Percentiles rank a stretch among this genome's conserved stretches.
phyloP scores from a whole-genome alignment of 2,329 filamentous ascomycete genomes.

The Fusarium torulosum region DNA sequence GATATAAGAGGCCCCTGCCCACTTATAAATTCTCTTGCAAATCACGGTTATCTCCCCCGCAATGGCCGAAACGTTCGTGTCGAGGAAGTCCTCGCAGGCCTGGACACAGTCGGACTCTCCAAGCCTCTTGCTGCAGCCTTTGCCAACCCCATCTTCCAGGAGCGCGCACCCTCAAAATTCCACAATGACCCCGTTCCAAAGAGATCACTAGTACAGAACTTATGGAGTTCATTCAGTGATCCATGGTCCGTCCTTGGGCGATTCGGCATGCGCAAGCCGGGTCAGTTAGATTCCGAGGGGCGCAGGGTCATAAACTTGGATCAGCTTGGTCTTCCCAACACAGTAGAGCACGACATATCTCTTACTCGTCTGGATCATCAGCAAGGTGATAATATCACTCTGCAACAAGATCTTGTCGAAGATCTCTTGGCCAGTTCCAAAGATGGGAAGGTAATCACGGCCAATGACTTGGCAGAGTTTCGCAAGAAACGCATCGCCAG shows the following conservation, averaged over 20 bases:
- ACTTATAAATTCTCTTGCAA: conserved; percentile 44
- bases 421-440: conserved; percentile 40
- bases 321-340: conserved; percentile 36
- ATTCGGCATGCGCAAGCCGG: conserved; percentile 43
- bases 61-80: conserved; percentile 38
- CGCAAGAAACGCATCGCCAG: conserved; percentile 36
- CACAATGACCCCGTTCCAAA: conserved; percentile 11
- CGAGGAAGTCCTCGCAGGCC: conserved; percentile 33
- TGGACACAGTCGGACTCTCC: conserved; percentile 39
- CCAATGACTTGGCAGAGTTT: conserved; percentile 38
- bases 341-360: conserved; percentile 44
- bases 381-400: conserved; percentile 39
- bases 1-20: conserved; percentile 44
- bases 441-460: conserved; percentile 37
- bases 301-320: conserved; percentile 39
- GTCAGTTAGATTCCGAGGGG: conserved; percentile 36
- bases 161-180: conserved; percentile 24
- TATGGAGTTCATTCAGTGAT: conserved; percentile 17
- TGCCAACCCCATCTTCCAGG: conserved; percentile 42
- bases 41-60: conserved; percentile 45
- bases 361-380: conserved; percentile 40
- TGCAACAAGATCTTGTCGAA: conserved; percentile 37
- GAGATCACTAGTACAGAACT: conserved; percentile 21
- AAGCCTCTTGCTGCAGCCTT: conserved; percentile 38
- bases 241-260: conserved; percentile 38